Base-by-base conservation (phyloP, 2,329 filamentous ascomycete genomes). In the Aaosphaeria arxii region DNA sequence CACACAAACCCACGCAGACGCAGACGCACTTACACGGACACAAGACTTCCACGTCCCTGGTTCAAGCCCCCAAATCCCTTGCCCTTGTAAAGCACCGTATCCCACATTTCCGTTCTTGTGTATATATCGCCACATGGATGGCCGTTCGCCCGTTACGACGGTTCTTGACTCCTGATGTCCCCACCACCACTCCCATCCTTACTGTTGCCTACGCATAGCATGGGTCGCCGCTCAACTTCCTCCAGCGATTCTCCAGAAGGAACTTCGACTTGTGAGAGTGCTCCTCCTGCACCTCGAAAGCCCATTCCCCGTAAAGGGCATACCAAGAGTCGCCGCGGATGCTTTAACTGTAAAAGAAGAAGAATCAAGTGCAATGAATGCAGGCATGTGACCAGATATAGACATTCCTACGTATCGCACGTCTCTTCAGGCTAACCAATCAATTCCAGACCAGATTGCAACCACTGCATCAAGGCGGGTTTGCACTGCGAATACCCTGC, bases 361-460 rank as follows among this genome's bases (percentile, higher is more conserved):
- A 78, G 83, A 49, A 86, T 87, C 64, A 87, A 86, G 78, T 87
- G 84, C 62, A 84, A 85, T 69, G 84, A 87, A 65, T 83, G 74
- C n/a, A 36, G 33, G 33, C 33, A 36, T n/a, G 33, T 36, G 33
- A 36, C n/a, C n/a, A 9, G 7, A 9, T n/a, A 9, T 36, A 36
- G 9, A 9, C 7, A 9, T n/a, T 36, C 4, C 7, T 36, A 9
- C n/a, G 7, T 9, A 36, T 9, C 33, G 33, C 33, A 24, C 17
- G 17, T 24, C 17, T 24, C 17, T 24, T 36, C n/a, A 9, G 33
- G 7, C 33, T 36, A 36, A 36, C 33, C 7, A n/a, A 36, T 9
- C n/a, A n/a, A 9, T 9, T 36, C 33, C 33, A 77, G 73, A 30
- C 84, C 84, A 30, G 72, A 78, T 7, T 87, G 84, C 58, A 78